Conservation (phyloP, 768 basidiomycete genomes). For the Rhodotorula diobovata region DNA sequence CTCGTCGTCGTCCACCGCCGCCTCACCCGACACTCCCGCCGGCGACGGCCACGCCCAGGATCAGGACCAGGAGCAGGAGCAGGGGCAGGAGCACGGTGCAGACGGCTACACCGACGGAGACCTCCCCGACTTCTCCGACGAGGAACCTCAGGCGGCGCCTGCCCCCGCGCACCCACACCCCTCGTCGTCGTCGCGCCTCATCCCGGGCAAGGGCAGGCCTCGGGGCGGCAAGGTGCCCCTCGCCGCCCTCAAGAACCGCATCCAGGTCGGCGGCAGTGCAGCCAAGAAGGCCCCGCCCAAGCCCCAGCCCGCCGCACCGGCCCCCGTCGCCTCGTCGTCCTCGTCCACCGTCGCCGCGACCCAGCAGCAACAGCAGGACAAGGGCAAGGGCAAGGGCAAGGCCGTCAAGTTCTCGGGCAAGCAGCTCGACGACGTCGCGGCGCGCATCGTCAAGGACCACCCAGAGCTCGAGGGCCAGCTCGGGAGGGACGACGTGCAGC, state of each 20-base stretch:
- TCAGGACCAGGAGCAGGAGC: too few relatives aligned
- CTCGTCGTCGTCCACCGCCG: neutral
- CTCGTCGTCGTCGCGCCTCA: neutral
- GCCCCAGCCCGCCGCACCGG: neutral
- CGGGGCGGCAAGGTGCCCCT: constrained; percentile 13
- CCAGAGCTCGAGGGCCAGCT: constrained; percentile 61
- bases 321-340: neutral
- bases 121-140: constrained; percentile 39
- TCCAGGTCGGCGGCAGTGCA: neutral
- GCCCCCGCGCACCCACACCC: too few relatives aligned
- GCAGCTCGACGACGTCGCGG: constrained; percentile 63
- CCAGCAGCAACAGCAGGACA: neutral
- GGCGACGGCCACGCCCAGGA: neutral
- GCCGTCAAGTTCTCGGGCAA: constrained; percentile 58
- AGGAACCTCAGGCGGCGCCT: constrained; percentile 1
- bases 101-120: constrained; percentile 31
- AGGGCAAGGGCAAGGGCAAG: constrained; percentile 26
- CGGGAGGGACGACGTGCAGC: constrained; percentile 67
- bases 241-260: constrained; percentile 27
- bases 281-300: neutral
- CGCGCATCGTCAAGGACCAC: constrained; percentile 59
- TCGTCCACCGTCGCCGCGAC: neutral
- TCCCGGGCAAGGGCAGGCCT: constrained; percentile 1
- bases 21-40: too few relatives aligned
- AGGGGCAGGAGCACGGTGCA: neutral